Evolutionary conservation across 495 filamentous ascomycete genomes (phyloP).

Genomic region (Penicillium coprophilum): DNA sequence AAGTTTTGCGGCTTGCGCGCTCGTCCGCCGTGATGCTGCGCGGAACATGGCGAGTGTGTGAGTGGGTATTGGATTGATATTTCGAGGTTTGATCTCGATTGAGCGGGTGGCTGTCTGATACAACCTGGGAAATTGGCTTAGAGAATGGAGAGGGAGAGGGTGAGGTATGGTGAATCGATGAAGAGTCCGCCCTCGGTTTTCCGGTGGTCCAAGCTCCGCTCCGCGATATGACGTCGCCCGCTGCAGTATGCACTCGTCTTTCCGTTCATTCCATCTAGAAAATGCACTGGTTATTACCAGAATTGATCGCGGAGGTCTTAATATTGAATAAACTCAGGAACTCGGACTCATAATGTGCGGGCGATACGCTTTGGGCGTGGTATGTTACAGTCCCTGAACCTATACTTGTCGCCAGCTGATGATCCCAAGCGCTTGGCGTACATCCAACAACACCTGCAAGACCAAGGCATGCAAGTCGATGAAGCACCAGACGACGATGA

Average conservation of each 20-base stretch:
- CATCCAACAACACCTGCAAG: slow-evolving; percentile 67
- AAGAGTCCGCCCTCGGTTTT: slow-evolving; percentile 26
- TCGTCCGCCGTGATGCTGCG: slow-evolving; percentile 35
- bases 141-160: slow-evolving; percentile 4
- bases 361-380: slow-evolving; percentile 76
- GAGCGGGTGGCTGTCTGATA: background rate
- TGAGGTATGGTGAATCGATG: slow-evolving; percentile 2
- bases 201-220: slow-evolving; percentile 29
- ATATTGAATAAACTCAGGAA: background rate
- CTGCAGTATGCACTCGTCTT: background rate
- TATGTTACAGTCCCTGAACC: slow-evolving; percentile 40
- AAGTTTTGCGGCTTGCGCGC: slow-evolving; percentile 23
- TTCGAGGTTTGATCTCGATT: background rate
- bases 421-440: slow-evolving; percentile 54
- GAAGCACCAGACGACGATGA: slow-evolving; percentile 74
- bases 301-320: background rate
- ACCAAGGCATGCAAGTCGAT: slow-evolving; percentile 73
- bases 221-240: slow-evolving; percentile 34
- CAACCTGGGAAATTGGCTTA: slow-evolving; percentile 2
- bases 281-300: background rate
- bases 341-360: slow-evolving; percentile 66
- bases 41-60: slow-evolving; percentile 32
- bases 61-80: background rate
- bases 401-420: slow-evolving; percentile 14
- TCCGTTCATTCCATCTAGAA: background rate